Conservation (phyloP, 108 stramenopile species). For the Pseudonitzschia multistriata region DNA sequence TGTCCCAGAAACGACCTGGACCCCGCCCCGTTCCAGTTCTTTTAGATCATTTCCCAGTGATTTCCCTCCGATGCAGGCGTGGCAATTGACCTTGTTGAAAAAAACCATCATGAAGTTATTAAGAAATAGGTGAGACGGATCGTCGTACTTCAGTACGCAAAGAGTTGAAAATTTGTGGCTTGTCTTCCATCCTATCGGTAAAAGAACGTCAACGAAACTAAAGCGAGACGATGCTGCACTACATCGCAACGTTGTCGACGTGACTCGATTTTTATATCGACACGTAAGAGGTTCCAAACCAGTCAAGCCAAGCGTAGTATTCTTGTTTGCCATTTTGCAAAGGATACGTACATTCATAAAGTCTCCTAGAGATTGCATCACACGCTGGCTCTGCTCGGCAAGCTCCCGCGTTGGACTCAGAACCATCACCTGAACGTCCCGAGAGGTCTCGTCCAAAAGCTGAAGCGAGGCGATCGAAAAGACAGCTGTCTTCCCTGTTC, state of each 20-base stretch:
- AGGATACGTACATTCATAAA: slow-evolving; percentile 86
- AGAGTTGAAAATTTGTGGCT: too few species aligned
- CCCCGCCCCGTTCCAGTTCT: slow-evolving; percentile 82
- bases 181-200: too few species aligned
- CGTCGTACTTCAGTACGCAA: too few species aligned
- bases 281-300: background rate
- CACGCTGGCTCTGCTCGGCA: slow-evolving; percentile 96
- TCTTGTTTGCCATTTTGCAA: too few species aligned
- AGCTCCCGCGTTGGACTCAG: slow-evolving; percentile 97
- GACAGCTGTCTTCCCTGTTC: slow-evolving; percentile 96
- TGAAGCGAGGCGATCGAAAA: slow-evolving; percentile 96
- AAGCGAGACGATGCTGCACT: too few species aligned
- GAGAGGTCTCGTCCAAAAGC: slow-evolving; percentile 70
- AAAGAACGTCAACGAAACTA: too few species aligned
- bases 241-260: too few species aligned
- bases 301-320: background rate
- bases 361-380: slow-evolving; percentile 90
- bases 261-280: background rate
- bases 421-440: slow-evolving; percentile 90
- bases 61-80: slow-evolving; percentile 98
- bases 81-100: slow-evolving; percentile 59
- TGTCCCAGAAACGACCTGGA: slow-evolving; percentile 96
- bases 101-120: background rate
- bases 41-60: slow-evolving; percentile 92
- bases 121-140: too few species aligned